A percentile compares a stretch with the other conserved stretches of the same genome.
Conservation (phyloP, 2,329 filamentous ascomycete species). For the Arthrinium puccinioides region DNA sequence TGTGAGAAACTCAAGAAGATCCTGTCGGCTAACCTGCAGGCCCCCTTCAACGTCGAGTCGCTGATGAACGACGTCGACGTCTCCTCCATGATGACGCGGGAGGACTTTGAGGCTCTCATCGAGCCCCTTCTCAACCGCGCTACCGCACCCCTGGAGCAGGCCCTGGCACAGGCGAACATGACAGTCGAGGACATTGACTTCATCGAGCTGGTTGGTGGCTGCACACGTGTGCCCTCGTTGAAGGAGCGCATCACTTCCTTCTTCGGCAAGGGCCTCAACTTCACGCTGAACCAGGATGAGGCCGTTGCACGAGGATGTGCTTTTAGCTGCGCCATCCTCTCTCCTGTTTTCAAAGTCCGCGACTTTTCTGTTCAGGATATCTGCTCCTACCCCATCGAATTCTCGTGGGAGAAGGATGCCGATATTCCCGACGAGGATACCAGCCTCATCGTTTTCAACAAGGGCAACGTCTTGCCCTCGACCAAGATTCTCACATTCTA, state of each 20-base stretch:
- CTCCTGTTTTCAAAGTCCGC: constrained; percentile 94
- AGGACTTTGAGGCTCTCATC: constrained; percentile 88
- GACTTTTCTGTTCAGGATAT: constrained; percentile 98
- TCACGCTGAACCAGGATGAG: constrained; percentile 97
- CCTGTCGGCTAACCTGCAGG: constrained; percentile 86
- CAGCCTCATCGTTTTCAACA: constrained; percentile 93
- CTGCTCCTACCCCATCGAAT: constrained; percentile 96
- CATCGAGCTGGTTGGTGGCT: constrained; percentile 90
- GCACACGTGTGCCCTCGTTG: constrained; percentile 85
- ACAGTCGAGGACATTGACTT: constrained; percentile 86
- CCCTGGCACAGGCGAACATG: constrained; percentile 87
- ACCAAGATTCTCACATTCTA: constrained; percentile 99
- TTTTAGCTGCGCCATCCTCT: constrained; percentile 96
- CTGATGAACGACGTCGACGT: constrained; percentile 98
- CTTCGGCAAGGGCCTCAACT: constrained; percentile 89
- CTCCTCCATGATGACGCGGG: constrained; percentile 78
- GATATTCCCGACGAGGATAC: constrained; percentile 99
- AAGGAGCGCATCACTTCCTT: constrained; percentile 86
- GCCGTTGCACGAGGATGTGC: constrained; percentile 91
- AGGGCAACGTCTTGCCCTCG: constrained; percentile 91
- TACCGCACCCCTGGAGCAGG: constrained; percentile 75
- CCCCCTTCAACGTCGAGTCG: constrained; percentile 93
- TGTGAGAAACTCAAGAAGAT: constrained; percentile 99
- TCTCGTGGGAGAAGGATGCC: constrained; percentile 96
- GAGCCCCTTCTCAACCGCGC: constrained; percentile 73